Conservation (phyloP, 371 early-diverging fungal species). For the Syncephalis plumigaleata region DNA sequence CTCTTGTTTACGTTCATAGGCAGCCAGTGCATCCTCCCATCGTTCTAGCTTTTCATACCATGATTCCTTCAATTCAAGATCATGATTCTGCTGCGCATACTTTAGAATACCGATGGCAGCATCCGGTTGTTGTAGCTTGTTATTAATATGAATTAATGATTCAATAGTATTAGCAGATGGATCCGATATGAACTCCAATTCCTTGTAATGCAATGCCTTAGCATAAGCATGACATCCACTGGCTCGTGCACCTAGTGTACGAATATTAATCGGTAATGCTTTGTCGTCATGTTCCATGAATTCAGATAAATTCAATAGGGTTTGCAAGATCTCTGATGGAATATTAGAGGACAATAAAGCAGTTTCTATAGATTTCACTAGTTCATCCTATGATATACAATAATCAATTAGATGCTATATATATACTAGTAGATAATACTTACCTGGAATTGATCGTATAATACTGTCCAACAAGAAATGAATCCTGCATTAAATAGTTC, state of each 20-base stretch:
- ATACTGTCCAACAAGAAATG: constrained; percentile 91
- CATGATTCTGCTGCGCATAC: constrained; percentile 74
- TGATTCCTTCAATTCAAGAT: constrained; percentile 70
- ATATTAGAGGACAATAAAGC: constrained; percentile 74
- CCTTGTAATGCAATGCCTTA: constrained; percentile 93
- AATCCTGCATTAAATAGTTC: constrained; percentile 96
- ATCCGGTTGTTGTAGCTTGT: constrained; percentile 88
- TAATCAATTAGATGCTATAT: no score
- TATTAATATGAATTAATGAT: constrained; percentile 87
- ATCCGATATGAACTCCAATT: constrained; percentile 81
- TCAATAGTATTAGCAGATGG: constrained; percentile 79
- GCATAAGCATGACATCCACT: constrained; percentile 90
- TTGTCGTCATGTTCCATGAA: constrained; percentile 98
- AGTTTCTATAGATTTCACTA: constrained; percentile 68
- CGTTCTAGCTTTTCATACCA: constrained; percentile 92
- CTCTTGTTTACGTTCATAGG: constrained; percentile 66
- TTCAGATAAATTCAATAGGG: constrained; percentile 85
- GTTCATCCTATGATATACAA: constrained; percentile 36
- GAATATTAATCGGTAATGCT: constrained; percentile 82
- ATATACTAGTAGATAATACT: not conserved
- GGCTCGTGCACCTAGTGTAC: constrained; percentile 78
- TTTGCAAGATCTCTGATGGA: constrained; percentile 85
- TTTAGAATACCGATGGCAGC: constrained; percentile 90
- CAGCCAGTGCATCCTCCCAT: constrained; percentile 88
- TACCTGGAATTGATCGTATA: constrained; percentile 71